Base-by-base conservation (phyloP, 768 basidiomycete genomes). In the Lanmaoa rubissima region DNA sequence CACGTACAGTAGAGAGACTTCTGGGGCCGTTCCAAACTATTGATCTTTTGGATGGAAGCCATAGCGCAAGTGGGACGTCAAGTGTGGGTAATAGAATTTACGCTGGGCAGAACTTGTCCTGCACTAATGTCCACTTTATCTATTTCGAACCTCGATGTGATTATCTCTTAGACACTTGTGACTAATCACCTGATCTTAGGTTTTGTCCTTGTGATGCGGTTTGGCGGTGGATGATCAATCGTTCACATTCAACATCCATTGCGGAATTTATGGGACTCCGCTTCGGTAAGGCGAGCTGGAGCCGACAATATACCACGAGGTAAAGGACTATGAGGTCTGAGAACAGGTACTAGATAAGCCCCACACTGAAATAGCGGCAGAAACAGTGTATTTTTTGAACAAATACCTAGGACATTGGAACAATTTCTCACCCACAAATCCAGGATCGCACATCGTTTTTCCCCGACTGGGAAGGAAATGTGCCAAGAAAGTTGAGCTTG, bases 31-130 rank as follows among this genome's bases (percentile, higher is more conserved):
- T 83, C 77, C 21, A 68, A 51, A 3, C 78, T 74, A 70, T 86
- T 82, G 61, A 86, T 78, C 65, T 79, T 81, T 71, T 85, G 78
- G 54, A 85, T 68, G 34, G 76, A 75, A 70, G 80, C 78, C 72
- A 73, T 77, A 67, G 66, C 42, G 40, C 32, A 35, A 21, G 38
- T 46, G 49, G 17, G 45, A 13, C 7, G 41, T 53, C 31, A 26
- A 36, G 21, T 21, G 42, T 55, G 34, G 53, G 38, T 28, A 36
- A 51, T 9, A n/a, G 12, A 45, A 9, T 24, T 50, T 36, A 38
- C 24, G 11, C 5, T 26, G 31, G 28, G 26, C 35, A 35, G 35
- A 50, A 46, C 12, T 40, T 24, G n/a, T 34, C 34, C 19, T 43
- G 5, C n/a, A 40, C 12, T 32, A 31, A 31, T 9, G 13, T 26